Evolutionary conservation across 2,329 filamentous ascomycete genomes (phyloP).

Genomic region (Phaeosphaeriaceae sp.): DNA sequence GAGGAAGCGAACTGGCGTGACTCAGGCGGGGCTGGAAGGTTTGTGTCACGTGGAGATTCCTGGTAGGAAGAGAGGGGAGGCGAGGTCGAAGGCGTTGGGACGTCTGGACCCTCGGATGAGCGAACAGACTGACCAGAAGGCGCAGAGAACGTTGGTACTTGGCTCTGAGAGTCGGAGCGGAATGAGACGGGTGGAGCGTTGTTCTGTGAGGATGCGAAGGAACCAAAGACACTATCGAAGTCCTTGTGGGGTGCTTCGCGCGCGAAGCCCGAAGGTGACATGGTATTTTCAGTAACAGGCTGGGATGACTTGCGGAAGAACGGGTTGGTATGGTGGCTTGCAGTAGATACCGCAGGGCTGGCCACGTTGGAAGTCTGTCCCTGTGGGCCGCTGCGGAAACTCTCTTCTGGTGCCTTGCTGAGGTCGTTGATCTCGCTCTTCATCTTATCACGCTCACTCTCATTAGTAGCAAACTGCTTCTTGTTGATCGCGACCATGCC

Average conservation of each 20-base stretch:
- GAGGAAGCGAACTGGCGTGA: conserved; percentile 79
- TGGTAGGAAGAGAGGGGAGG: conserved; percentile 63
- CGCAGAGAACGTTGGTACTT: conserved; percentile 46
- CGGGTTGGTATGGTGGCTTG: conserved; percentile 83
- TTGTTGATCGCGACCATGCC: conserved; percentile 97
- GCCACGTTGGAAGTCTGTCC: conserved; percentile 58
- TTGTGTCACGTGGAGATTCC: conserved; percentile 61
- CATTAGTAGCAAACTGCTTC: conserved; percentile 91
- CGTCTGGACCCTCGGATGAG: conserved; percentile 56
- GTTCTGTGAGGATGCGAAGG: conserved; percentile 58
- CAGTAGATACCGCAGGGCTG: conserved; percentile 68
- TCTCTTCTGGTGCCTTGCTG: conserved; percentile 66
- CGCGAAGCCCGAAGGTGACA: conserved; percentile 58
- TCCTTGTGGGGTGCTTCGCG: conserved; percentile 48
- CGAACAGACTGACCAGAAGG: conserved; percentile 52
- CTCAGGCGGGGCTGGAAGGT: conserved; percentile 70
- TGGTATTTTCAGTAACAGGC: conserved; percentile 56
- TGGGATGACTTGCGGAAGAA: conserved; percentile 78
- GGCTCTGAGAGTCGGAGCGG: conserved; percentile 57
- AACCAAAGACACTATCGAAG: conserved; percentile 87
- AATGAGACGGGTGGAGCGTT: conserved; percentile 66
- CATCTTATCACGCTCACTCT: conserved; percentile 86
- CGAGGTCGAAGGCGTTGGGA: conserved; percentile 67
- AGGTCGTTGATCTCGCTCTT: conserved; percentile 78
- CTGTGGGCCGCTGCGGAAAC: conserved; percentile 39